A percentile compares a stretch with the other conserved stretches of the same genome.
Evolutionary conservation across 192 early-diverging fungal genomes (phyloP).

Genomic region (Backusella macrospora): DNA sequence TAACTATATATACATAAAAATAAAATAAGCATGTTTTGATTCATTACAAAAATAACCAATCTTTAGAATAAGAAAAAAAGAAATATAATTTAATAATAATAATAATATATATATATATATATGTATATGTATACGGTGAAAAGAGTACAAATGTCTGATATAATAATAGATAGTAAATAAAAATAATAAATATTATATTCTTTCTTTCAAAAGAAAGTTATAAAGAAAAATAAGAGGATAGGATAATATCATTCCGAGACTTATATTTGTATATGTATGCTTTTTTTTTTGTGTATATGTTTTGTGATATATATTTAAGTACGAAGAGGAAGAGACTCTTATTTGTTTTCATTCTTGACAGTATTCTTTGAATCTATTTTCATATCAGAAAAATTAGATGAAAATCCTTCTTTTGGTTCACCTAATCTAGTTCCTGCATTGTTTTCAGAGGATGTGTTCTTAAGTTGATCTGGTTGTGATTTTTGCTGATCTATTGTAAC

Average conservation of each 20-base stretch:
- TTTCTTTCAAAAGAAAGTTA: background rate
- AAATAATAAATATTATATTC: conserved; percentile 6
- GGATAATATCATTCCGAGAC: background rate
- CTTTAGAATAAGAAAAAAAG: background rate
- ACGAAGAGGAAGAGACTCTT: background rate
- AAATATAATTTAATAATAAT: background rate
- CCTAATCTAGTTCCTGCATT: background rate
- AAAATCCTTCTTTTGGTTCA: conserved; percentile 13
- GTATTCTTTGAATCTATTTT: background rate
- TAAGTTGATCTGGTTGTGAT: background rate
- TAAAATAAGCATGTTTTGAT: background rate
- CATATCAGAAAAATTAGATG: conserved; percentile 18
- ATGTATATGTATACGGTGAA: background rate
- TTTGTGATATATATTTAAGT: conserved; percentile 1
- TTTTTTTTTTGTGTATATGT: background rate
- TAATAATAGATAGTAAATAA: background rate
- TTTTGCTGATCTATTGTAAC: background rate
- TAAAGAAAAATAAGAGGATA: background rate
- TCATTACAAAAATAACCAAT: background rate
- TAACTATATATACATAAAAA: background rate
- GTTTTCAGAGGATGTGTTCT: background rate
- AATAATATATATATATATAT: background rate
- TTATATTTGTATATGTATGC: background rate
- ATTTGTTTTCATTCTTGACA: conserved; percentile 3
- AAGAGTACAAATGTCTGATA: background rate